Conservation (phyloP, 495 filamentous ascomycete genomes). For the Parathielavia hyrcaniae region DNA sequence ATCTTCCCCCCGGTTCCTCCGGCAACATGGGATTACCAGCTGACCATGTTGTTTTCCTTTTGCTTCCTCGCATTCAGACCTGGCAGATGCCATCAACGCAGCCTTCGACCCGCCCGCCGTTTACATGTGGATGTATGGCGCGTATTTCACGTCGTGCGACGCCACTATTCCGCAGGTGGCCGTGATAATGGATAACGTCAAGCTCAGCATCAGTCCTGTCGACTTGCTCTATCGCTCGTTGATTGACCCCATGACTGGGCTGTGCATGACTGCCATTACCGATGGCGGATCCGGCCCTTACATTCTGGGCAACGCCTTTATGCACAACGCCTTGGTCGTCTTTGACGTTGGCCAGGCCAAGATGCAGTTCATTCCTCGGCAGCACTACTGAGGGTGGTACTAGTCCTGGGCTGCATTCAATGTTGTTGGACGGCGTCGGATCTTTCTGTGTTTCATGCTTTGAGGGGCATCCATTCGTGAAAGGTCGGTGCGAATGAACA, state of each 20-base stretch:
- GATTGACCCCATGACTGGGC: slow-evolving; percentile 34
- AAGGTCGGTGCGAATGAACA: neutral
- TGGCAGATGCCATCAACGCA: slow-evolving; percentile 47
- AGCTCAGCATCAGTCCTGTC: slow-evolving; percentile 48
- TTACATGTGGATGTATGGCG: slow-evolving; percentile 40
- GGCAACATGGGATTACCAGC: neutral
- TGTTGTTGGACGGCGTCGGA: neutral
- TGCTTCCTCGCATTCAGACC: slow-evolving; percentile 21
- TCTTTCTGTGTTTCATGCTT: neutral
- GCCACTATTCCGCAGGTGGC: slow-evolving; percentile 50
- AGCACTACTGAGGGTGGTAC: slow-evolving; percentile 27
- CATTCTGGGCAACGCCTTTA: slow-evolving; percentile 57
- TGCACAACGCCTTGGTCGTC: slow-evolving; percentile 58
- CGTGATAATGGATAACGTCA: slow-evolving; percentile 44
- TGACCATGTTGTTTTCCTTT: neutral
- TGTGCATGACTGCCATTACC: slow-evolving; percentile 47
- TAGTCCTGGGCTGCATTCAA: neutral
- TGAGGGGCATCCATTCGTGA: neutral
- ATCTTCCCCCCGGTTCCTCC: neutral
- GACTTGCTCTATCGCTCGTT: slow-evolving; percentile 49
- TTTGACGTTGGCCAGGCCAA: slow-evolving; percentile 54
- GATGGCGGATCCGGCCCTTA: slow-evolving; percentile 40
- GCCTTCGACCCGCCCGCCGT: slow-evolving; percentile 51
- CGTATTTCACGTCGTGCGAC: slow-evolving; percentile 51
- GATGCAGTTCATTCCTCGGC: slow-evolving; percentile 44